Conservation (phyloP, 345 rosid species). For the Eucalyptus tenuipes region DNA sequence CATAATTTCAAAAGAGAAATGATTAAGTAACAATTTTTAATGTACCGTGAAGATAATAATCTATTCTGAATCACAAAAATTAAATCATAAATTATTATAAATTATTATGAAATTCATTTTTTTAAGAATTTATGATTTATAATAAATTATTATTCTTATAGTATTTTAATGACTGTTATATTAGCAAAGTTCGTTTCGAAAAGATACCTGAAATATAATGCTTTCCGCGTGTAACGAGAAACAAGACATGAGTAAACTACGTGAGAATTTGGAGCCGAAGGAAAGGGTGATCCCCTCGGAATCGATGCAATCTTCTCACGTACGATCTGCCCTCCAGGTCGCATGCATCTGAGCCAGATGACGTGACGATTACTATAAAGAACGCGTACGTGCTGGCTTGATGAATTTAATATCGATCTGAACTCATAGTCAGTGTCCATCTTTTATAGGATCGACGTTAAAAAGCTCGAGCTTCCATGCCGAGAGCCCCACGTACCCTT, state of each 20-base stretch:
- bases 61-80: rapidly evolving
- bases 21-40: too few species aligned
- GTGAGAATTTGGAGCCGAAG: neutral
- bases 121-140: too few species aligned
- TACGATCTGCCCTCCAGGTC: neutral
- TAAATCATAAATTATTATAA: too few species aligned
- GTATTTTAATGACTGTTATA: rapidly evolving
- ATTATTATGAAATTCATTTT: rapidly evolving
- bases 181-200: neutral
- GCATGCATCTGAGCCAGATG: neutral
- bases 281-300: neutral
- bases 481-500: neutral
- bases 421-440: neutral
- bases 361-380: neutral
- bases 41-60: rapidly evolving
- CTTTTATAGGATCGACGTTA: neutral
- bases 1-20: neutral
- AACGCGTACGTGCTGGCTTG: neutral
- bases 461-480: neutral
- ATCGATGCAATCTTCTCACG: neutral
- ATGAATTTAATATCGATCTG: neutral
- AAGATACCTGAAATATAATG: neutral
- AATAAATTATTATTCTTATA: rapidly evolving
- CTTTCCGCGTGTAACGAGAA: rapidly evolving
- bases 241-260: neutral